Base-by-base conservation (phyloP, 2,329 filamentous ascomycete species). In the Rutstroemia sp. region DNA sequence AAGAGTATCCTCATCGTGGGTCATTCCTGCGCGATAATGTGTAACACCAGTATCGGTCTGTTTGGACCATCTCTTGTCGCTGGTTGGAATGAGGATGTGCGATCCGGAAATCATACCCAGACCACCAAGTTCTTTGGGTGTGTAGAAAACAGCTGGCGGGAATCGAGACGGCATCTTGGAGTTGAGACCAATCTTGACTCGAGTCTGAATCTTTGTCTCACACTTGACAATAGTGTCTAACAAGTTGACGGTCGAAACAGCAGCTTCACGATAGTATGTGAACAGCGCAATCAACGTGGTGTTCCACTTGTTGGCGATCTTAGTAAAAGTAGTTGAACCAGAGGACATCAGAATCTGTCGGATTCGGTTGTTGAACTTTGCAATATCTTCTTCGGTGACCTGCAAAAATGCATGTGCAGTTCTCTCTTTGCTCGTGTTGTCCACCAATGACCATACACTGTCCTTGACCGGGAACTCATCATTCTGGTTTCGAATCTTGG, bases 301-400 rank as follows among this genome's bases (percentile, higher is more conserved):
- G 73, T 99, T 99, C 94, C 95, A 99, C 75, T 99, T 99, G 75
- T 99, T 99, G 48, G 95, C 94, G 68, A 99, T 99, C 80, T 99
- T 99, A 47, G 94, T 99, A 75, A 99, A 99, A 0, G 94, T 99
- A 0, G 94, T 99, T 5, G 90, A 96, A n/a, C 94, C 95, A 58
- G 94, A 97, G 10, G 92, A 97, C 94, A 99, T 99, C 56, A 99
- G 79, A 70, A 99, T 99, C 69, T 99, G 94, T 58, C 94, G 85
- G 68, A 99, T 99, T 44, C 95, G 86, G 72, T 99, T 99, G 74
- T 99, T 99, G 79, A 99, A 99, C 73, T 97, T 97, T 63, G 92
- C 88, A 49, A 99, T 92, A 68, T 99, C 94, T 69, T 97, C 94
- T 68, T 97, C 92, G 0, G 94, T 97, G 21, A 99, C 94, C 68